Evolutionary conservation across 2,329 filamentous ascomycete species (phyloP).

Genomic region (Colletotrichum aenigma): DNA sequence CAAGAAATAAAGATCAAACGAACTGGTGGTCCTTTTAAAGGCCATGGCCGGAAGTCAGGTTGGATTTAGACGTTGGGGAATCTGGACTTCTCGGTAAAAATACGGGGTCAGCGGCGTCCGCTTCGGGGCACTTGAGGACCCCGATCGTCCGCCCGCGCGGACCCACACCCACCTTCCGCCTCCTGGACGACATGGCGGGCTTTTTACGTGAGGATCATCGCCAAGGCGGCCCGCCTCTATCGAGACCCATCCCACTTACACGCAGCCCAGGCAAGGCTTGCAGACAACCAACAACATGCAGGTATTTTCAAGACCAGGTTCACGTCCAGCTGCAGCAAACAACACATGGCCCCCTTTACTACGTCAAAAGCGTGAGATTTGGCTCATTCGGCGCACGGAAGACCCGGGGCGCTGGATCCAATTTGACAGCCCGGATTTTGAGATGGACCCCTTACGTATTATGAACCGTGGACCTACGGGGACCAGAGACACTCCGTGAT

Average conservation of each 20-base stretch:
- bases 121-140: slow-evolving; percentile 3
- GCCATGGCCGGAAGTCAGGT: background rate
- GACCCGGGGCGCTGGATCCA: slow-evolving; percentile 5
- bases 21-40: background rate
- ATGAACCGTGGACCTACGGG: background rate
- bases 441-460: slow-evolving; percentile 16
- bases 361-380: background rate
- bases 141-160: slow-evolving; percentile 1
- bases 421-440: slow-evolving; percentile 1
- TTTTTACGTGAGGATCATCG: slow-evolving; percentile 3
- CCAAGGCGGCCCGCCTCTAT: slow-evolving; percentile 2
- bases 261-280: background rate
- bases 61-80: slow-evolving; percentile 7
- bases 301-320: background rate
- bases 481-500: background rate
- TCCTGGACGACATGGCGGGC: background rate
- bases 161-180: background rate
- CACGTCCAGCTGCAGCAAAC: background rate
- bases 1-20: background rate
- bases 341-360: background rate
- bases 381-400: background rate
- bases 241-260: slow-evolving; percentile 6
- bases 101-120: slow-evolving; percentile 14
- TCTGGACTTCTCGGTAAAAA: slow-evolving; percentile 12
- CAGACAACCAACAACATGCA: background rate